Base-by-base conservation (phyloP, 441 rosid species). In the Theobroma grandiflorum region DNA sequence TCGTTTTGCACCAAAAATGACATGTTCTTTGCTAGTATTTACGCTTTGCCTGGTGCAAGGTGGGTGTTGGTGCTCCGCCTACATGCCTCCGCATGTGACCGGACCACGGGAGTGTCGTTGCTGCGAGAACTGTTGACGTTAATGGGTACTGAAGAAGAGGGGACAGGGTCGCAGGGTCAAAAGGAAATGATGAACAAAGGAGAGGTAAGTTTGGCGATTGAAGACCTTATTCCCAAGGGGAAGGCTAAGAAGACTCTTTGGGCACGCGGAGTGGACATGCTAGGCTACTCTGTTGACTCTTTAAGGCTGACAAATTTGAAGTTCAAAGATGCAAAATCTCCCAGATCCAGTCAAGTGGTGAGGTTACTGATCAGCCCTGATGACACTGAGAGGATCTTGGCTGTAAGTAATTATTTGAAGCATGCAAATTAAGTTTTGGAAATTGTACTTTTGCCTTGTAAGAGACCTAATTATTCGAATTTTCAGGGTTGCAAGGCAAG, bases 221-320 rank as follows among this genome's bases (percentile, higher is more conserved):
- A 90, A 85, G 87, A 86, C 63, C 80, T 86, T 6, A 43, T 89
- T 38, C 91, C 91, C 10, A 63, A 40, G 3, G 89, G 82, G 55
- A 87, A 84, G 65, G 81, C 70, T 22, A 84, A 86, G 64, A 90
- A 90, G 81, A 43, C 82, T 12, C 43, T 90, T 52, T 89, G 90
- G 93, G 82, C 84, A 4, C 84, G 93, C 4, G 93, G 91, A 3
- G n/a, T 84, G 42, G 87, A 87, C 87, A 38, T 90, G 86, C 77
- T 90, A 43, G 76, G 84, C 20, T 90, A 90, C 83, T 89, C 92
- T 4, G 72, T 90, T 61, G 86, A 87, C 74, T 84, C 91, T 11
- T 61, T 86, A 0, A 77, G 88, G 77, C 68, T 87, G 9, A 52
- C 90, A 0, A 82, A 86, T 65, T 71, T 90, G 76, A 77, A 77